phyloP scores from a whole-genome alignment of 1,139 yeast species.

The Blastobotrys niveus region DNA sequence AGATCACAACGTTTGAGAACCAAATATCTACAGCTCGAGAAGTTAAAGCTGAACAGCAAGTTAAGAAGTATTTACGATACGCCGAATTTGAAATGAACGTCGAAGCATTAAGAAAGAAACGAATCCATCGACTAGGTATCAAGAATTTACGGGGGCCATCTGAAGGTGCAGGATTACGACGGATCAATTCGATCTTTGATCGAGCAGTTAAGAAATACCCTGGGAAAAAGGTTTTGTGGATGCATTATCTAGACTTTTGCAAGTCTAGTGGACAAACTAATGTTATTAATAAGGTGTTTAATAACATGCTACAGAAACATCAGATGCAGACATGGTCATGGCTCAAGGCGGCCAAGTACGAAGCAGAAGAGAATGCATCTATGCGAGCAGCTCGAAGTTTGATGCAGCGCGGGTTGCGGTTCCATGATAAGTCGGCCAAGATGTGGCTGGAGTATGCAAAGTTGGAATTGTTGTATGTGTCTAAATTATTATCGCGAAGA shows the following conservation, averaged over 20 bases:
- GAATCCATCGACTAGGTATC: slow-evolving; percentile 55
- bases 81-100: slow-evolving; percentile 76
- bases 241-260: slow-evolving; percentile 66
- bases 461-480: slow-evolving; percentile 78
- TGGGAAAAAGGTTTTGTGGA: slow-evolving; percentile 72
- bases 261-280: slow-evolving; percentile 69
- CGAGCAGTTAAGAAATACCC: slow-evolving; percentile 81
- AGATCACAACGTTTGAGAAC: slow-evolving; percentile 94
- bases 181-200: slow-evolving; percentile 78
- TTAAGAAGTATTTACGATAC: slow-evolving; percentile 73
- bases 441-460: slow-evolving; percentile 86
- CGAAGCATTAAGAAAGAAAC: slow-evolving; percentile 69
- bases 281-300: slow-evolving; percentile 74
- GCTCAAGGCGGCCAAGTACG: slow-evolving; percentile 94
- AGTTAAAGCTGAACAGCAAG: slow-evolving; percentile 61
- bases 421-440: slow-evolving; percentile 65
- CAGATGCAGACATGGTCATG: slow-evolving; percentile 90
- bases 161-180: slow-evolving; percentile 82
- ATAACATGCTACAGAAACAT: slow-evolving; percentile 73
- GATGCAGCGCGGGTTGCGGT: slow-evolving; percentile 78
- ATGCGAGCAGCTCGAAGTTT: slow-evolving; percentile 84
- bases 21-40: slow-evolving; percentile 83
- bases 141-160: slow-evolving; percentile 35
- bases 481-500: slow-evolving; percentile 78
- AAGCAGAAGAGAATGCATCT: slow-evolving; percentile 80